Conservation (phyloP, 495 filamentous ascomycete genomes). For the Astrocystis sublimbata region DNA sequence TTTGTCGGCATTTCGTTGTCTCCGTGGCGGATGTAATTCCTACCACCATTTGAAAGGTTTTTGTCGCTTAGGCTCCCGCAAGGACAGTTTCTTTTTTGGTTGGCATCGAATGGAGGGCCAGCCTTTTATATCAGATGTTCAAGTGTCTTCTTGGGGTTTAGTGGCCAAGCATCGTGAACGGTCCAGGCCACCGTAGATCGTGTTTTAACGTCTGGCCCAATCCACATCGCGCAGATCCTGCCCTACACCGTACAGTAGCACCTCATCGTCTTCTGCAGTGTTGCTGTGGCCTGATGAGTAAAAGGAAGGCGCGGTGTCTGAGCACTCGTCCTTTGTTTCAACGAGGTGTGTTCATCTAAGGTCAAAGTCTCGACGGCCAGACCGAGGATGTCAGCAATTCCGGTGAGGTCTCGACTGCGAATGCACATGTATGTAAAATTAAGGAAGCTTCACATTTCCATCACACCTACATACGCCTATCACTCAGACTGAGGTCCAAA, state of each 20-base stretch:
- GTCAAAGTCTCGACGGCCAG: too few relatives aligned
- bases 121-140: conserved; percentile 12
- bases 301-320: not conserved
- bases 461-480: too few relatives aligned
- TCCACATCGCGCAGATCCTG: conserved; percentile 3
- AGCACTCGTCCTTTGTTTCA: not conserved
- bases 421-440: too few relatives aligned
- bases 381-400: too few relatives aligned
- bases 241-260: not conserved
- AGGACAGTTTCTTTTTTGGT: not conserved
- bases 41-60: not conserved
- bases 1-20: conserved; percentile 6
- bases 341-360: not conserved
- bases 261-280: not conserved
- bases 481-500: too few relatives aligned
- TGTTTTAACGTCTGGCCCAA: not conserved
- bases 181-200: conserved; percentile 10
- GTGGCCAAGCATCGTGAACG: conserved; percentile 4
- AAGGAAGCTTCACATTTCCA: too few relatives aligned
- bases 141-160: conserved; percentile 7
- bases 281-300: not conserved
- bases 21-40: not conserved
- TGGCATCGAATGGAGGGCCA: conserved; percentile 13
- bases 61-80: not conserved
- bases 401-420: too few relatives aligned